Evolutionary conservation across 805 yeast species (phyloP).

Genomic region (Saccharomycopsis selenospora): DNA sequence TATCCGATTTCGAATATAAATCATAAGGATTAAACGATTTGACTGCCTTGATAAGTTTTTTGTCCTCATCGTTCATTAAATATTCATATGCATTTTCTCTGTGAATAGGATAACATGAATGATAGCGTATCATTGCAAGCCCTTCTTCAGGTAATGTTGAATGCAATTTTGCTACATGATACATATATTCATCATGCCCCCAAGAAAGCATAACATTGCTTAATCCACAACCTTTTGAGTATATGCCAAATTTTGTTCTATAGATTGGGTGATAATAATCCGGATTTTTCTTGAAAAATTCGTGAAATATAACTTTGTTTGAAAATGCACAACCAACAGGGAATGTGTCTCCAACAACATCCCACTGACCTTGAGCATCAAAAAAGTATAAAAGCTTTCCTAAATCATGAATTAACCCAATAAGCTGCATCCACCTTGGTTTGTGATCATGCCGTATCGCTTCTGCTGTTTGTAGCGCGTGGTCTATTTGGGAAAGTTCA

Average conservation of each 20-base stretch:
- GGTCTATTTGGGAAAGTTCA: slow-evolving; percentile 66
- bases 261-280: slow-evolving; percentile 58
- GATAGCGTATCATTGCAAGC: slow-evolving; percentile 67
- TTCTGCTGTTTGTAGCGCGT: slow-evolving; percentile 70
- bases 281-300: slow-evolving; percentile 52
- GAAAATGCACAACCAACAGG: slow-evolving; percentile 67
- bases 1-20: slow-evolving; percentile 54
- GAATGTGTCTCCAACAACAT: slow-evolving; percentile 73
- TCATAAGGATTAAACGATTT: slow-evolving; percentile 63
- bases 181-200: slow-evolving; percentile 80
- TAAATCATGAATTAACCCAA: slow-evolving; percentile 64
- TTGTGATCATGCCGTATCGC: slow-evolving; percentile 60
- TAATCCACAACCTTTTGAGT: slow-evolving; percentile 56
- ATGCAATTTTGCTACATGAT: slow-evolving; percentile 58
- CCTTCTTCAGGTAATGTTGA: slow-evolving; percentile 59
- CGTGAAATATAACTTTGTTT: slow-evolving; percentile 51
- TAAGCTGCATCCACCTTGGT: slow-evolving; percentile 72
- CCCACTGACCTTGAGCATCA: slow-evolving; percentile 74
- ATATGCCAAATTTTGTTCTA: slow-evolving; percentile 59
- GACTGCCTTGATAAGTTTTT: slow-evolving; percentile 54
- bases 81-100: slow-evolving; percentile 59
- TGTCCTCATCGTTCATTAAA: slow-evolving; percentile 57
- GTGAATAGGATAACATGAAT: slow-evolving; percentile 73
- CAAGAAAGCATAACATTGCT: slow-evolving; percentile 66
- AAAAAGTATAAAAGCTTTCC: slow-evolving; percentile 64